phyloP scores from a whole-genome alignment of 257 asterid genomes.

The Nicotiana tomentosiformis region DNA sequence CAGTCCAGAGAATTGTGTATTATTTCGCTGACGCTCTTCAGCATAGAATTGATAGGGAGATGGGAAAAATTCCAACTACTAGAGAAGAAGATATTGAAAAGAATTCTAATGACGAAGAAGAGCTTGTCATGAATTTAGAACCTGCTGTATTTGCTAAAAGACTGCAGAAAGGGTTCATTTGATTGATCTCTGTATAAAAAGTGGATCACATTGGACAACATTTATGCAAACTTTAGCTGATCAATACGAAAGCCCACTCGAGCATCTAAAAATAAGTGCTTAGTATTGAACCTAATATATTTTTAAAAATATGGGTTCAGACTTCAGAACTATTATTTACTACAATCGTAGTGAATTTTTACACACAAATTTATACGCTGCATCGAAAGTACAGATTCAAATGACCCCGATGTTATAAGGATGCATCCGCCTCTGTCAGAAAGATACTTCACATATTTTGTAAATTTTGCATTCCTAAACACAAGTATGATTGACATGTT shows the following conservation, averaged over 20 bases:
- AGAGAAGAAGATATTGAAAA: constrained; percentile 17
- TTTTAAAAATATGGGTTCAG: too few species aligned
- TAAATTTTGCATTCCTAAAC: too few species aligned
- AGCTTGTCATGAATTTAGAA: constrained; percentile 8
- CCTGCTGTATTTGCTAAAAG: constrained; percentile 4
- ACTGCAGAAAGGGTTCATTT: constrained; percentile 36
- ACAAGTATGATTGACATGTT: too few species aligned
- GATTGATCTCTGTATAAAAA: constrained; percentile 28
- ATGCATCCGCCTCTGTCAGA: too few species aligned
- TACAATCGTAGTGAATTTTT: too few species aligned
- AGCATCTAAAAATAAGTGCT: constrained; percentile 39
- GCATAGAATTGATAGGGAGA: constrained; percentile 21
- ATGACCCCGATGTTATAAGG: too few species aligned
- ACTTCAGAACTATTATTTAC: too few species aligned
- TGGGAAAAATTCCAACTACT: background rate
- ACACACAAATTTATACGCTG: too few species aligned
- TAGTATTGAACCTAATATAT: background rate
- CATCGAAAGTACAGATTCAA: too few species aligned
- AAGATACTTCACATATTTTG: too few species aligned
- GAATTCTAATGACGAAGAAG: constrained; percentile 9
- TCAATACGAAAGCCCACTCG: constrained; percentile 17
- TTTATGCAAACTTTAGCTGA: constrained; percentile 35
- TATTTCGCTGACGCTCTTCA: constrained; percentile 27
- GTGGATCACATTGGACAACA: constrained; percentile 37
- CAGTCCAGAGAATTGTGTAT: too few species aligned